Evolutionary conservation across 2,329 filamentous ascomycete genomes (phyloP).

Genomic region (Lachnellula occidentalis): DNA sequence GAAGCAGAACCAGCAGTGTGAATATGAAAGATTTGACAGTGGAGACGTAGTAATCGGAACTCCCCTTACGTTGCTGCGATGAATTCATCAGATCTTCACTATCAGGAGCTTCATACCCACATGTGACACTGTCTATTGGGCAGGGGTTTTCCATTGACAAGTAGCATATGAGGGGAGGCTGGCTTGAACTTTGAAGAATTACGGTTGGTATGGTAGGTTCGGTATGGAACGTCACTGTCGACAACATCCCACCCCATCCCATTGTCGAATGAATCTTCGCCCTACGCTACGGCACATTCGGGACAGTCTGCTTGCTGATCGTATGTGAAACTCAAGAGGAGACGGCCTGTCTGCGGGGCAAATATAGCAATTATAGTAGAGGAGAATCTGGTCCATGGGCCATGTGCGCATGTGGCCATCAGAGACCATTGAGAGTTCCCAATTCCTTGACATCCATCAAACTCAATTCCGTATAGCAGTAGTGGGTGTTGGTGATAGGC

Average conservation of each 20-base stretch:
- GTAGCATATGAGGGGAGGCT: neutral
- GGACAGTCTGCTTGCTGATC: neutral
- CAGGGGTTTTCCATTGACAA: neutral
- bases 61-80: neutral
- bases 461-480: neutral
- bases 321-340: neutral
- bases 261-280: conserved; percentile 2
- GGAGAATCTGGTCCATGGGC: neutral
- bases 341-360: neutral
- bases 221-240: conserved; percentile 13
- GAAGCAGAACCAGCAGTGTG: neutral
- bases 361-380: neutral
- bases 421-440: neutral
- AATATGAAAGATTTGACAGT: neutral
- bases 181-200: neutral
- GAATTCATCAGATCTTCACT: neutral
- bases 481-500: neutral
- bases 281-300: neutral
- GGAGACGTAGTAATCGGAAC: neutral
- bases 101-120: neutral
- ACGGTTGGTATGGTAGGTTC: neutral
- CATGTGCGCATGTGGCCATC: too few relatives aligned
- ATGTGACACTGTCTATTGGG: conserved; percentile 9
- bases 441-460: neutral
- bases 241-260: neutral